These are phyloP conservation scores for Pythium periplocum DNA, from an alignment of 352 stramenopile genomes.

Conservation along the genomic window DNA sequence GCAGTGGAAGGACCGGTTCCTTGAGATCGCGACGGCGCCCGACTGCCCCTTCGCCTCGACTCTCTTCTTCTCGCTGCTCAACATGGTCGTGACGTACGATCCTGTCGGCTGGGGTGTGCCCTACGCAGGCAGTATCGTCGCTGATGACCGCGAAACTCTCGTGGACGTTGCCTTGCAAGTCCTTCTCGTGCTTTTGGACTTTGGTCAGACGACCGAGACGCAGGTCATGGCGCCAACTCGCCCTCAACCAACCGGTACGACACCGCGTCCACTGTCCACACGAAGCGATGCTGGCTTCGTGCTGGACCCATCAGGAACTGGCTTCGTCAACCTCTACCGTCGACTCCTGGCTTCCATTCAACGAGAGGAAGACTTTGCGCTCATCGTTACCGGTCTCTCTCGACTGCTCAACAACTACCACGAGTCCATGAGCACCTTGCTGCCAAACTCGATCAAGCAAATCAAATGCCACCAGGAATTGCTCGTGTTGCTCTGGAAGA, in stretches of 20 bases:
- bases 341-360: constrained; percentile 61
- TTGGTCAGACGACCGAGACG: constrained; percentile 60
- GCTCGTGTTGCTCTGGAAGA: constrained; percentile 97
- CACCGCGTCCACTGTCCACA: constrained; percentile 28
- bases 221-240: constrained; percentile 41
- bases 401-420: constrained; percentile 97
- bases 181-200: constrained; percentile 94
- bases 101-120: constrained; percentile 87
- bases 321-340: constrained; percentile 56
- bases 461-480: constrained; percentile 97
- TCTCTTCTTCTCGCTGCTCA: constrained; percentile 96
- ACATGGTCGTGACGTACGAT: constrained; percentile 94
- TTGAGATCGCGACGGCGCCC: constrained; percentile 83
- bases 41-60: constrained; percentile 93
- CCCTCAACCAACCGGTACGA: constrained; percentile 37
- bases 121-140: constrained; percentile 86
- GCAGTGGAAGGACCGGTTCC: constrained; percentile 87
- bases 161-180: constrained; percentile 92
- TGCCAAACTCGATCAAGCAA: constrained; percentile 91
- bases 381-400: constrained; percentile 93
- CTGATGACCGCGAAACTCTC: constrained; percentile 84
- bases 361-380: constrained; percentile 85
- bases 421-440: constrained; percentile 89
- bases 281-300: constrained; percentile 26
- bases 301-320: neutral